Conservation (phyloP, 2,329 filamentous ascomycete genomes). For the Podosphaera leucotricha region DNA sequence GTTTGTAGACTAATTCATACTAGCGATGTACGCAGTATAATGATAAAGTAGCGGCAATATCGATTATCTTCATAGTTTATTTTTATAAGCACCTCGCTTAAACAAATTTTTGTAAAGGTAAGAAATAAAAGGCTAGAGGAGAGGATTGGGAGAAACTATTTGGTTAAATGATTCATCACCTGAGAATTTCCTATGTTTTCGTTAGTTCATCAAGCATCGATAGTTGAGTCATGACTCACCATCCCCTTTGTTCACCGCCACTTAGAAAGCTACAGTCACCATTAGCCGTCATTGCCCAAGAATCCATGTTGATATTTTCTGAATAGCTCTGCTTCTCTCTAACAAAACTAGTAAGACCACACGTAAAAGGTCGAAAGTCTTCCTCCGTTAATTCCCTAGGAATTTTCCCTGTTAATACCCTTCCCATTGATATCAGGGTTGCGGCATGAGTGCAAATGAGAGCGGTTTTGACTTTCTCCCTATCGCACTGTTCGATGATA, state of each 20-base stretch:
- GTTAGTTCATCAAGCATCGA: not conserved
- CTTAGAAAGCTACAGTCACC: constrained; percentile 68
- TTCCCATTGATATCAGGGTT: constrained; percentile 63
- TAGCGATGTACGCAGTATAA: too few relatives aligned
- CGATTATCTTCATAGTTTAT: too few relatives aligned
- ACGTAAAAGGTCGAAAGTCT: constrained; percentile 72
- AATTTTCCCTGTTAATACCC: constrained; percentile 56
- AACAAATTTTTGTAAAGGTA: not conserved
- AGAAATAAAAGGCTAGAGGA: constrained; percentile 10
- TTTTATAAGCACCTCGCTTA: too few relatives aligned
- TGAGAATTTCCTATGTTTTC: constrained; percentile 23
- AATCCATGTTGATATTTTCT: constrained; percentile 38
- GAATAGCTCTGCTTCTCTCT: constrained; percentile 15
- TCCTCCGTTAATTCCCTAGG: constrained; percentile 47
- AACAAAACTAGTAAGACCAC: constrained; percentile 48
- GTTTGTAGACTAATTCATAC: too few relatives aligned
- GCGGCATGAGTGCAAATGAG: constrained; percentile 81
- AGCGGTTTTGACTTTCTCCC: constrained; percentile 42
- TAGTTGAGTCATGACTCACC: constrained; percentile 28
- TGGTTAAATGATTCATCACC: constrained; percentile 31
- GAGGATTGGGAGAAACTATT: constrained; percentile 6
- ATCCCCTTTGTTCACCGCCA: constrained; percentile 66
- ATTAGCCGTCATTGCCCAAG: constrained; percentile 60
- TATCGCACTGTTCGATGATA: constrained; percentile 51
- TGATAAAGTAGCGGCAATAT: too few relatives aligned